A percentile compares a stretch with the other conserved stretches of the same genome.
Evolutionary conservation across 2,329 filamentous ascomycete species (phyloP).

Genomic region (Trichoderma koningiopsis): DNA sequence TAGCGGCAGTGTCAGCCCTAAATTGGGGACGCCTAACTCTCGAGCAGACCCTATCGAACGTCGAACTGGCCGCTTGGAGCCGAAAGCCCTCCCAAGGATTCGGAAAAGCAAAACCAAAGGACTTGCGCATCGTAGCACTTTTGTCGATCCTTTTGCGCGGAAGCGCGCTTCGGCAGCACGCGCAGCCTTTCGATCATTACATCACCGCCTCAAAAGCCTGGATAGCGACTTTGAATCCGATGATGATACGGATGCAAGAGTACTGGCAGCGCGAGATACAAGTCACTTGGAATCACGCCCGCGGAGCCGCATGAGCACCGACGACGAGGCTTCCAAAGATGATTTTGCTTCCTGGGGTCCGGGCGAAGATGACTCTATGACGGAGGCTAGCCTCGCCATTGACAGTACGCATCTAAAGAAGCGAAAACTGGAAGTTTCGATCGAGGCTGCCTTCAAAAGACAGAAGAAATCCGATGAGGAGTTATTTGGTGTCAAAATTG

Average conservation of each 20-base stretch:
- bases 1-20: slow-evolving; percentile 63
- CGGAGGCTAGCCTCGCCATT: slow-evolving; percentile 70
- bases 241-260: slow-evolving; percentile 67
- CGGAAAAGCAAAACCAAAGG: slow-evolving; percentile 66
- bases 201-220: slow-evolving; percentile 68
- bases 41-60: slow-evolving; percentile 63
- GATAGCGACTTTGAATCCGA: slow-evolving; percentile 81
- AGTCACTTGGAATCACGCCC: slow-evolving; percentile 84
- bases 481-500: slow-evolving; percentile 67
- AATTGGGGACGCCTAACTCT: slow-evolving; percentile 66
- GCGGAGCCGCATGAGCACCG: slow-evolving; percentile 71
- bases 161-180: slow-evolving; percentile 59
- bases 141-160: slow-evolving; percentile 68
- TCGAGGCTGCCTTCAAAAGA: slow-evolving; percentile 72
- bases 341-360: slow-evolving; percentile 51
- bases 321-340: slow-evolving; percentile 58
- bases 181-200: slow-evolving; percentile 74
- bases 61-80: slow-evolving; percentile 57
- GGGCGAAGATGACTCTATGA: slow-evolving; percentile 66
- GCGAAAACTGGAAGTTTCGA: slow-evolving; percentile 69
- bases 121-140: slow-evolving; percentile 59
- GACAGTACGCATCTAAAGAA: slow-evolving; percentile 63
- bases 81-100: slow-evolving; percentile 71
- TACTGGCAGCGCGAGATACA: slow-evolving; percentile 68
- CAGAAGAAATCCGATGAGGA: slow-evolving; percentile 81